Evolutionary conservation across 2,329 filamentous ascomycete species (phyloP).

Genomic region (Exophiala phaeomuriformis): DNA sequence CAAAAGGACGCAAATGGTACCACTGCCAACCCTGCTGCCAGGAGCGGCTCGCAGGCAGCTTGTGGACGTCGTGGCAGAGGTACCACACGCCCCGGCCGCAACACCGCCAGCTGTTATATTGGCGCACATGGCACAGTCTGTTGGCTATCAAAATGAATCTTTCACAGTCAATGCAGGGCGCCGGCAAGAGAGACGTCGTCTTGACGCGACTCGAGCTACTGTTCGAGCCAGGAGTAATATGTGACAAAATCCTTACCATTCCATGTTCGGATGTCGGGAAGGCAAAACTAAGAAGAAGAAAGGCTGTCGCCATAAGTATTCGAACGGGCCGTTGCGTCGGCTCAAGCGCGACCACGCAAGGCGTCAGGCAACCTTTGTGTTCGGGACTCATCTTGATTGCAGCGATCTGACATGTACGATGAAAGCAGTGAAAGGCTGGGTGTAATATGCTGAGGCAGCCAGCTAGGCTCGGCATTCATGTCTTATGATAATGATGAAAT

Average conservation of each 20-base stretch:
- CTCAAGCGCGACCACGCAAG: not conserved
- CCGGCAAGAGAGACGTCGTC: constrained; percentile 24
- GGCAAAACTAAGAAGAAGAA: no score
- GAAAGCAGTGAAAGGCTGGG: not conserved
- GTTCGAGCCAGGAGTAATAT: constrained; percentile 20
- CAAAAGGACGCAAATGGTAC: constrained; percentile 38
- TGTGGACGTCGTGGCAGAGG: constrained; percentile 1
- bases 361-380: not conserved
- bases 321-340: not conserved
- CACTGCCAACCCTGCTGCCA: constrained; percentile 28
- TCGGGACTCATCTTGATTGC: not conserved
- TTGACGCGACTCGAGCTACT: constrained; percentile 22
- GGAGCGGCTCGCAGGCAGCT: constrained; percentile 7
- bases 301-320: not conserved
- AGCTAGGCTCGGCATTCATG: not conserved
- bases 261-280: not conserved
- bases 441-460: not conserved
- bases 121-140: constrained; percentile 16
- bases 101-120: constrained; percentile 12
- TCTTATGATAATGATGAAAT: not conserved
- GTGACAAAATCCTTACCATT: constrained; percentile 1
- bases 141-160: constrained; percentile 20
- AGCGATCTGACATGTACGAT: not conserved
- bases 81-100: constrained; percentile 20
- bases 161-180: constrained; percentile 23